phyloP scores from a whole-genome alignment of 768 basidiomycete species.

The Leccinellum rugosiceps region DNA sequence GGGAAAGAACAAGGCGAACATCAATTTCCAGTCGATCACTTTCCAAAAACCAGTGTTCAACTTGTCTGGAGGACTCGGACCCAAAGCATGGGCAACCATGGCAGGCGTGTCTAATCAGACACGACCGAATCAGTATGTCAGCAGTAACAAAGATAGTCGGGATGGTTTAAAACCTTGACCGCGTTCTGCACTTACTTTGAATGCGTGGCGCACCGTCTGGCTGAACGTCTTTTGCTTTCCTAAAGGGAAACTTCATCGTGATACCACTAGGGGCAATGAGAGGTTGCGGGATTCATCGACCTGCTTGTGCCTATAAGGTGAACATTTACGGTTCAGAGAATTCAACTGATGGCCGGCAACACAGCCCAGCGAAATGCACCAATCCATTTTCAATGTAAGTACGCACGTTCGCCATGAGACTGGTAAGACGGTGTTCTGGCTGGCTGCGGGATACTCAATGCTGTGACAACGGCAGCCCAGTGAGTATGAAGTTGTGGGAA shows the following conservation, averaged over 20 bases:
- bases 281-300: not conserved
- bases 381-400: not conserved
- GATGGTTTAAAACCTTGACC: not conserved
- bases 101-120: constrained; percentile 1
- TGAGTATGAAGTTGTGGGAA: not conserved
- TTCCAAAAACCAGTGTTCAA: constrained; percentile 27
- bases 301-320: not conserved
- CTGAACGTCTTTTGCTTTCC: not conserved
- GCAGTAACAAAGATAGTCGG: not conserved
- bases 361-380: not conserved
- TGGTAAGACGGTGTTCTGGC: not conserved
- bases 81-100: not conserved
- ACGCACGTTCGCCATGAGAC: too few relatives aligned
- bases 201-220: not conserved
- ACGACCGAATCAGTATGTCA: not conserved
- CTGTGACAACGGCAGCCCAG: not conserved
- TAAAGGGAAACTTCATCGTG: constrained; percentile 10
- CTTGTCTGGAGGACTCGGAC: not conserved
- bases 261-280: not conserved
- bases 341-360: not conserved
- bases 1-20: constrained; percentile 39
- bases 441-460: too few relatives aligned
- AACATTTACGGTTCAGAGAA: not conserved
- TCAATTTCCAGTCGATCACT: constrained; percentile 26
- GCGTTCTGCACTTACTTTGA: constrained; percentile 4